phyloP scores from a whole-genome alignment of 139 green algal genomes.

The Chlamydomonas sp. region DNA sequence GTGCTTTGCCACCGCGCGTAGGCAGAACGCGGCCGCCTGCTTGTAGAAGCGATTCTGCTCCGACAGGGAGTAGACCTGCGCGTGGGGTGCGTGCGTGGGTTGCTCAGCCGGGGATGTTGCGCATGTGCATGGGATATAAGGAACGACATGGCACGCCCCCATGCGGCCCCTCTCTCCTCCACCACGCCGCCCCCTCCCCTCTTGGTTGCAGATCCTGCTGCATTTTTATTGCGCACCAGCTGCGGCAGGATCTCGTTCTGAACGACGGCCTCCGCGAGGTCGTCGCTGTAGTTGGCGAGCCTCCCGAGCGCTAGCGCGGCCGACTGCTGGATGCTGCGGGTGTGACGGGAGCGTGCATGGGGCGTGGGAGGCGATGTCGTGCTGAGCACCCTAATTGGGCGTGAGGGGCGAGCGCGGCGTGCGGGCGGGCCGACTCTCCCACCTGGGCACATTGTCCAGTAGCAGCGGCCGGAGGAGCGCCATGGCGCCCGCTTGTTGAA shows the following conservation, averaged over 20 bases:
- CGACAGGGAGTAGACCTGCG: constrained; percentile 65
- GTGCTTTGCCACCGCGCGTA: constrained; percentile 76
- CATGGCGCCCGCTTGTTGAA: constrained; percentile 77
- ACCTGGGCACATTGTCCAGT: constrained; percentile 80
- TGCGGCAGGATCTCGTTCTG: constrained; percentile 81
- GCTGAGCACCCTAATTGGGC: too few species aligned
- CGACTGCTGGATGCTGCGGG: constrained; percentile 76
- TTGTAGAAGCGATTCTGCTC: constrained; percentile 84
- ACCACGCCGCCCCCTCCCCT: too few species aligned
- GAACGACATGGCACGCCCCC: too few species aligned
- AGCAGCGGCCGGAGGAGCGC: constrained; percentile 68
- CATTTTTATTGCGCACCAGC: constrained; percentile 49
- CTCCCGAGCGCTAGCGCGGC: constrained; percentile 72
- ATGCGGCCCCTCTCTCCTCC: too few species aligned
- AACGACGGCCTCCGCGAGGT: constrained; percentile 77
- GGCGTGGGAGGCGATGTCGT: neutral
- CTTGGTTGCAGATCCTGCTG: too few species aligned
- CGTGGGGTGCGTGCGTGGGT: too few species aligned
- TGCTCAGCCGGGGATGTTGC: too few species aligned
- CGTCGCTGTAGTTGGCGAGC: constrained; percentile 76
- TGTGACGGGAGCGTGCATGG: neutral
- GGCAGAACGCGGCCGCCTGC: constrained; percentile 73
- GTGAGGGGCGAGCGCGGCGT: too few species aligned
- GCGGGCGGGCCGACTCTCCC: constrained; percentile 2
- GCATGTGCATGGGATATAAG: too few species aligned